Evolutionary conservation across 345 rosid genomes (phyloP).

Genomic region (Gossypium raimondii): DNA sequence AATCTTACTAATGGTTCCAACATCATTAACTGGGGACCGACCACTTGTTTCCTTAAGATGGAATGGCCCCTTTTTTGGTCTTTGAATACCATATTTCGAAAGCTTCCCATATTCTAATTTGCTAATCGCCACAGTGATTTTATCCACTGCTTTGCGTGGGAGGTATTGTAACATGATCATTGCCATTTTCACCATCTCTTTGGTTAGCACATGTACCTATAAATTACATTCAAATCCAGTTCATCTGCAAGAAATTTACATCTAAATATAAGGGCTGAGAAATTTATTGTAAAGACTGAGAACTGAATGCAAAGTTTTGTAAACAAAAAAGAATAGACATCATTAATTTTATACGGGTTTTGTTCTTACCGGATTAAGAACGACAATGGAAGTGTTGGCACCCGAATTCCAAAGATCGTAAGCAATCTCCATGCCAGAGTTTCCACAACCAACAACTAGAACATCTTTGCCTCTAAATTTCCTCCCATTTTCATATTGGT

Average conservation of each 20-base stretch:
- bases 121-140: not conserved
- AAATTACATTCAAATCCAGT: not conserved
- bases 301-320: too few species aligned
- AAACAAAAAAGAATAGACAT: not conserved
- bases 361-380: slow-evolving; percentile 35
- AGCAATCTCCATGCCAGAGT: slow-evolving; percentile 67
- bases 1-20: not conserved
- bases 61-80: not conserved
- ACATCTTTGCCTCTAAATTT: slow-evolving; percentile 31
- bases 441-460: slow-evolving; percentile 61
- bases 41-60: not conserved
- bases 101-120: not conserved
- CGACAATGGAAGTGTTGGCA: slow-evolving; percentile 40
- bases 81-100: not conserved
- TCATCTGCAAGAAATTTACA: too few species aligned
- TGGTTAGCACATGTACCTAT: not conserved
- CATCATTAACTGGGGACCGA: not conserved
- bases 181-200: not conserved
- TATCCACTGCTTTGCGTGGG: not conserved
- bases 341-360: too few species aligned
- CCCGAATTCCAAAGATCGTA: slow-evolving; percentile 36
- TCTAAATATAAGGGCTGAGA: too few species aligned
- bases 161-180: not conserved
- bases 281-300: too few species aligned
- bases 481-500: slow-evolving; percentile 31